Evolutionary conservation across 2,329 filamentous ascomycete species (phyloP).

Genomic region (Lasiodiplodia gonubiensis): DNA sequence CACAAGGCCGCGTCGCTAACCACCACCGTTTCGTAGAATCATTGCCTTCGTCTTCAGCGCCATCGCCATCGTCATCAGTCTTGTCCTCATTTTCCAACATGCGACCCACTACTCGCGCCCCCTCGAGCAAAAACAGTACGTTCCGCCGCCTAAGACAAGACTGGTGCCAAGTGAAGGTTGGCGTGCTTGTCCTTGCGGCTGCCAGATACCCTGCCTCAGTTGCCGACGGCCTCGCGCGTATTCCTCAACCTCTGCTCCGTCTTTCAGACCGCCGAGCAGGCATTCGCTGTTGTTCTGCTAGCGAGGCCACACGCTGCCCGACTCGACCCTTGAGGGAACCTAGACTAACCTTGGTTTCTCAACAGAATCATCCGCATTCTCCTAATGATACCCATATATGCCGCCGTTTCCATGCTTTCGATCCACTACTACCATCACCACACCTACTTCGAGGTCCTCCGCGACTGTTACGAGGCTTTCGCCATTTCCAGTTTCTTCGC

Average conservation of each 20-base stretch:
- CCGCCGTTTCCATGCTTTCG: constrained; percentile 73
- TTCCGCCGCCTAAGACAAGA: constrained; percentile 28
- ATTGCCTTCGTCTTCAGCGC: constrained; percentile 60
- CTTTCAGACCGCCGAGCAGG: not conserved
- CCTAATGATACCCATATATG: constrained; percentile 85
- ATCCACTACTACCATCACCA: constrained; percentile 77
- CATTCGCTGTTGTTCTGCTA: not conserved
- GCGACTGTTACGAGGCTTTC: constrained; percentile 88
- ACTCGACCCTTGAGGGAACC: not conserved
- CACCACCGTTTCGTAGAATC: constrained; percentile 33
- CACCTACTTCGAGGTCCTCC: constrained; percentile 80
- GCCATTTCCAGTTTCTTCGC: constrained; percentile 87
- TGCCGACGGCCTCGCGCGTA: not conserved
- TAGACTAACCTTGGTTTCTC: not conserved
- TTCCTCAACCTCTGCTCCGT: not conserved
- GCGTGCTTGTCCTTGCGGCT: not conserved
- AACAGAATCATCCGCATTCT: constrained; percentile 82
- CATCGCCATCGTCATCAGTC: constrained; percentile 57
- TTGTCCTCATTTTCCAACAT: constrained; percentile 62
- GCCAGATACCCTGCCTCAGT: not conserved
- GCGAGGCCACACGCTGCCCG: not conserved
- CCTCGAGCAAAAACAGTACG: constrained; percentile 64
- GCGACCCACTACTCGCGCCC: constrained; percentile 66
- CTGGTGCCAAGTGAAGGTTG: constrained; percentile 9
- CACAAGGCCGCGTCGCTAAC: constrained; percentile 1